A percentile compares a stretch with the other conserved stretches of the same genome.
Evolutionary conservation across 163 green algal species (phyloP).

Genomic region (Smithsoniella earleae): DNA sequence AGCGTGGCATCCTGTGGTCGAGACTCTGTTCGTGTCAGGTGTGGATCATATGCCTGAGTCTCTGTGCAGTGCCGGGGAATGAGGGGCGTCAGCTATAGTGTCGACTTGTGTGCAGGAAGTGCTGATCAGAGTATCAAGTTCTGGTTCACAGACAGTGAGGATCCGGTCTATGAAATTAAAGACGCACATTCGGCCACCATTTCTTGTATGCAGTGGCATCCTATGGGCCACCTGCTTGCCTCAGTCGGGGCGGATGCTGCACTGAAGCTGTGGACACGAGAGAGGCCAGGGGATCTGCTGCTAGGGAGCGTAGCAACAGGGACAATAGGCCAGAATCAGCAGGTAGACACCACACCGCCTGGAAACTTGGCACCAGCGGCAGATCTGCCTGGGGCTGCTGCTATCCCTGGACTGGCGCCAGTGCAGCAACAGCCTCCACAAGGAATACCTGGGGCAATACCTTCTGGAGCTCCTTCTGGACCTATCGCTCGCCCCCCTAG

Average conservation of each 20-base stretch:
- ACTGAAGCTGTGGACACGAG: conserved; percentile 30
- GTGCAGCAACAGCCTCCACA: background rate
- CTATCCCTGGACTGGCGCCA: conserved; percentile 19
- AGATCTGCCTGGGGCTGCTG: background rate
- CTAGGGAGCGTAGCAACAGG: conserved; percentile 16
- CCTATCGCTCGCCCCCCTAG: too few species aligned
- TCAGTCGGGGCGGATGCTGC: conserved; percentile 6
- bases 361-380: background rate
- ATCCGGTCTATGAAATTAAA: conserved; percentile 6
- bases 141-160: conserved; percentile 1
- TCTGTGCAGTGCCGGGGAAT: too few species aligned
- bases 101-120: conserved; percentile 7
- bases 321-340: conserved; percentile 28
- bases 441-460: background rate
- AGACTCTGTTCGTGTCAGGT: conserved; percentile 16
- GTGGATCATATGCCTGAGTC: too few species aligned
- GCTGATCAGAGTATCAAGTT: conserved; percentile 25
- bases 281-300: conserved; percentile 14
- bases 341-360: conserved; percentile 2
- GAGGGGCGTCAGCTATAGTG: too few species aligned
- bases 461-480: too few species aligned
- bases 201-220: background rate
- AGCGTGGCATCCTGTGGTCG: conserved; percentile 11
- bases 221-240: conserved; percentile 14
- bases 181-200: background rate